Evolutionary conservation across 1,139 yeast genomes (phyloP).

Genomic region (Suhomyces ambrosiae): DNA sequence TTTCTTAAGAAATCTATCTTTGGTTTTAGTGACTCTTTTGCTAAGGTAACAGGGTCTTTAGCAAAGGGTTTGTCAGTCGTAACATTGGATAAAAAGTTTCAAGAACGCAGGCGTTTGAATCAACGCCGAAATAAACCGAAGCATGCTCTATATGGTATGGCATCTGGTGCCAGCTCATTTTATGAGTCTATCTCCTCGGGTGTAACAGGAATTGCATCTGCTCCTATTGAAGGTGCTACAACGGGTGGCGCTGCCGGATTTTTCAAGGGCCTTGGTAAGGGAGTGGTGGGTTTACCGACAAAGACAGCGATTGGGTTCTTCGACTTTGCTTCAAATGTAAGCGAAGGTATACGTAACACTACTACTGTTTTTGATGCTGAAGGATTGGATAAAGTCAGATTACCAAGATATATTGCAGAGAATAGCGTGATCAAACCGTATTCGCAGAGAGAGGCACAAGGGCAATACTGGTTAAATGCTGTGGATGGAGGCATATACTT

Average conservation of each 20-base stretch:
- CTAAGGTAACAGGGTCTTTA: slow-evolving; percentile 89
- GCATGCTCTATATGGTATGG: slow-evolving; percentile 86
- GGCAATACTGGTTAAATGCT: slow-evolving; percentile 87
- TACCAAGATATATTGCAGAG: slow-evolving; percentile 73
- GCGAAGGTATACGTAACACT: slow-evolving; percentile 92
- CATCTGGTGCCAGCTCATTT: slow-evolving; percentile 86
- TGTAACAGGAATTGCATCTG: slow-evolving; percentile 83
- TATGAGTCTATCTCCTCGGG: slow-evolving; percentile 89
- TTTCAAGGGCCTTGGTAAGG: slow-evolving; percentile 90
- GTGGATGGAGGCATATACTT: slow-evolving; percentile 79
- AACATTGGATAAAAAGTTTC: slow-evolving; percentile 84
- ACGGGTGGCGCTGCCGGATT: slow-evolving; percentile 89
- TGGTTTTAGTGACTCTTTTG: slow-evolving; percentile 91
- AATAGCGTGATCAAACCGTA: slow-evolving; percentile 75
- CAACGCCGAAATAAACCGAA: slow-evolving; percentile 78
- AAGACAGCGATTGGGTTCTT: slow-evolving; percentile 95
- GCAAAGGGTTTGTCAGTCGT: slow-evolving; percentile 94
- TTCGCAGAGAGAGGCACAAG: slow-evolving; percentile 85
- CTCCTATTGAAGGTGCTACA: slow-evolving; percentile 87
- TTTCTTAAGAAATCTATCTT: slow-evolving; percentile 92
- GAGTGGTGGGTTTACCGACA: slow-evolving; percentile 92
- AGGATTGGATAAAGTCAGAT: slow-evolving; percentile 75
- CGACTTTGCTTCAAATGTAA: slow-evolving; percentile 88
- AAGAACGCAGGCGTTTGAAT: slow-evolving; percentile 73
- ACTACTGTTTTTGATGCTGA: slow-evolving; percentile 88